phyloP scores from a whole-genome alignment of 805 yeast species.

The Spathaspora girioi region DNA sequence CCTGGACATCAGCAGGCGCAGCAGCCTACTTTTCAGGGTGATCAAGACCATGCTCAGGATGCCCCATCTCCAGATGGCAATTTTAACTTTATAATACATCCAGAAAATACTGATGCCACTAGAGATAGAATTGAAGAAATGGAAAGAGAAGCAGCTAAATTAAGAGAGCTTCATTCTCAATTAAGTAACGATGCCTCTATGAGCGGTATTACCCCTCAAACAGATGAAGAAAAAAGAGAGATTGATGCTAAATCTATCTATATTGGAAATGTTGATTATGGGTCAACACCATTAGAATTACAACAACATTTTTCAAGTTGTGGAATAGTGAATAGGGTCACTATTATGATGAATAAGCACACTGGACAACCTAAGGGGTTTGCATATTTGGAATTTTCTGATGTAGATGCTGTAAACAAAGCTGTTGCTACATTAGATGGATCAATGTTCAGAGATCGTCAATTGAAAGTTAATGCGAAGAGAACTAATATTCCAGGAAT shows the following conservation, averaged over 20 bases:
- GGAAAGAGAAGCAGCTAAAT: constrained; percentile 60
- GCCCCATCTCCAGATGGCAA: neutral
- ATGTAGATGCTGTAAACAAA: constrained; percentile 54
- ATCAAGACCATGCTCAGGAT: neutral
- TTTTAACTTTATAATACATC: neutral
- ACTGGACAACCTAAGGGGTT: constrained; percentile 85
- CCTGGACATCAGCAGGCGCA: neutral
- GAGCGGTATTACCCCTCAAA: constrained; percentile 6
- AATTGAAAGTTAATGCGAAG: constrained; percentile 69
- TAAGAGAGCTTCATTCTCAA: constrained; percentile 54
- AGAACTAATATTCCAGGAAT: constrained; percentile 81
- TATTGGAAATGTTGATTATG: constrained; percentile 84
- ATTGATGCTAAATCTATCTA: constrained; percentile 75
- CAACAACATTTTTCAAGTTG: constrained; percentile 67
- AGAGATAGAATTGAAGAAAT: constrained; percentile 42
- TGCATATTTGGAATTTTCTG: constrained; percentile 84
- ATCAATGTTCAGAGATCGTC: constrained; percentile 61
- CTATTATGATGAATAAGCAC: constrained; percentile 66
- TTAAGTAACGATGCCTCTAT: constrained; percentile 10
- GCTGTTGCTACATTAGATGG: constrained; percentile 66
- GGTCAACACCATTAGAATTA: constrained; percentile 72
- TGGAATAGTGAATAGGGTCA: constrained; percentile 76
- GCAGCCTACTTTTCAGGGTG: neutral
- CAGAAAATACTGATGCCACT: neutral
- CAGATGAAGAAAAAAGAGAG: constrained; percentile 48